Conservation (phyloP, 2,329 filamentous ascomycete species). For the Penicillium sp. region DNA sequence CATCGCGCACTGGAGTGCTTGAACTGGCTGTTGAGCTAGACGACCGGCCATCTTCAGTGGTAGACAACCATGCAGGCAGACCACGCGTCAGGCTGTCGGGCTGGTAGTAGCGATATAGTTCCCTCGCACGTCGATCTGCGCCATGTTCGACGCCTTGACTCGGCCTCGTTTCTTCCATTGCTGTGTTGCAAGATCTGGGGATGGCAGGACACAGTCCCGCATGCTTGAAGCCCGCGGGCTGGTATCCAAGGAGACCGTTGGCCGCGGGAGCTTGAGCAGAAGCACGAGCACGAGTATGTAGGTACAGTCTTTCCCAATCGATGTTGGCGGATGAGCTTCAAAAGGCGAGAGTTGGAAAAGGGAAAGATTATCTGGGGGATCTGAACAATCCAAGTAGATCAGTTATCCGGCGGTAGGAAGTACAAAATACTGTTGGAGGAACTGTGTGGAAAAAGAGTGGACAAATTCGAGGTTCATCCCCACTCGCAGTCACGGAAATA, state of each 20-base stretch:
- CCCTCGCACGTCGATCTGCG: conserved; percentile 40
- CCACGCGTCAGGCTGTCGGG: conserved; percentile 23
- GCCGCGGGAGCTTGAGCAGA: not conserved
- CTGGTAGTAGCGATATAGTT: conserved; percentile 47
- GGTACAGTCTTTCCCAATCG: not conserved
- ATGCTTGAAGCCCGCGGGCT: conserved; percentile 13
- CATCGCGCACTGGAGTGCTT: conserved; percentile 16
- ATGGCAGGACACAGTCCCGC: conserved; percentile 12
- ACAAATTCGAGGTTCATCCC: conserved; percentile 1
- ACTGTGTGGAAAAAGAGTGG: conserved; percentile 14
- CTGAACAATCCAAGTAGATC: not conserved
- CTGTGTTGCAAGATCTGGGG: conserved; percentile 10
- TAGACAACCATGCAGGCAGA: conserved; percentile 21
- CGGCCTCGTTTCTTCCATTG: conserved; percentile 18
- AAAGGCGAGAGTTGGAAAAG: not conserved
- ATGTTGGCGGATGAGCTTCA: not conserved
- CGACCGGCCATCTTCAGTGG: conserved; percentile 15
- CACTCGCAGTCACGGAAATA: conserved; percentile 11
- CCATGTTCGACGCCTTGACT: conserved; percentile 24
- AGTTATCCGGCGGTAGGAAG: conserved; percentile 9
- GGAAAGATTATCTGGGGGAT: not conserved
- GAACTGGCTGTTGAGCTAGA: conserved; percentile 7
- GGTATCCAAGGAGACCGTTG: not conserved
- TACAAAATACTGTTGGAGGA: not conserved
- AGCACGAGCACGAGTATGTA: not conserved